phyloP scores from a whole-genome alignment of 2,329 filamentous ascomycete genomes.

The Colletotrichum agaves region DNA sequence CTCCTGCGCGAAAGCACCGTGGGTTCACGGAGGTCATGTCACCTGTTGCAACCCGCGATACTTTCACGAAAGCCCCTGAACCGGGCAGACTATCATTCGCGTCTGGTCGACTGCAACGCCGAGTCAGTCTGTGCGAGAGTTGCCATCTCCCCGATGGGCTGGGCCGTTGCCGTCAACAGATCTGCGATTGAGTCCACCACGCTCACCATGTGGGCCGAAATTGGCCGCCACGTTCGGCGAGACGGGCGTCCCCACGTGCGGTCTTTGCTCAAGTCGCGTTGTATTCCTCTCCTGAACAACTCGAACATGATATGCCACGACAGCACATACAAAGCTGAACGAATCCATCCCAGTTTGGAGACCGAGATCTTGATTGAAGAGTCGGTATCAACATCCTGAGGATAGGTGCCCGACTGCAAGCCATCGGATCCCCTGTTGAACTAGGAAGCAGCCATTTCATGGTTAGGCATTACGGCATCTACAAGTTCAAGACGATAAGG shows the following conservation, averaged over 20 bases:
- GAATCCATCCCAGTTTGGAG: background rate
- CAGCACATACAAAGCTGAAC: background rate
- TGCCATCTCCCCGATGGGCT: background rate
- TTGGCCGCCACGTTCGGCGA: slow-evolving; percentile 7
- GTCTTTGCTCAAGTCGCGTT: slow-evolving; percentile 19
- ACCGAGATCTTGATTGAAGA: background rate
- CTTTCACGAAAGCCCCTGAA: background rate
- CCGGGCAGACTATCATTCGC: background rate
- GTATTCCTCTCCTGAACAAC: background rate
- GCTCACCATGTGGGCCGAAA: slow-evolving; percentile 24
- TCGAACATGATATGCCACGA: background rate
- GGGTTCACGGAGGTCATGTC: background rate
- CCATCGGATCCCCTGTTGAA: background rate
- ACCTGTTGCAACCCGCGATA: background rate
- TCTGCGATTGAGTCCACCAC: slow-evolving; percentile 12
- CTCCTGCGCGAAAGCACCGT: background rate
- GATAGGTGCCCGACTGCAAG: background rate
- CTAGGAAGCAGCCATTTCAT: slow-evolving; percentile 10
- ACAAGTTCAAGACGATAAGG: slow-evolving; percentile 16
- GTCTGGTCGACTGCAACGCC: slow-evolving; percentile 15
- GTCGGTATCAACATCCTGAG: background rate
- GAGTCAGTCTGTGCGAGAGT: slow-evolving; percentile 16
- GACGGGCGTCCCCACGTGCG: slow-evolving; percentile 14
- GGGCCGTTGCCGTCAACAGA: slow-evolving; percentile 5
- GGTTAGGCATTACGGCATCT: background rate